Evolutionary conservation across 257 asterid species (phyloP).

Genomic region (Leonotis leonurus): DNA sequence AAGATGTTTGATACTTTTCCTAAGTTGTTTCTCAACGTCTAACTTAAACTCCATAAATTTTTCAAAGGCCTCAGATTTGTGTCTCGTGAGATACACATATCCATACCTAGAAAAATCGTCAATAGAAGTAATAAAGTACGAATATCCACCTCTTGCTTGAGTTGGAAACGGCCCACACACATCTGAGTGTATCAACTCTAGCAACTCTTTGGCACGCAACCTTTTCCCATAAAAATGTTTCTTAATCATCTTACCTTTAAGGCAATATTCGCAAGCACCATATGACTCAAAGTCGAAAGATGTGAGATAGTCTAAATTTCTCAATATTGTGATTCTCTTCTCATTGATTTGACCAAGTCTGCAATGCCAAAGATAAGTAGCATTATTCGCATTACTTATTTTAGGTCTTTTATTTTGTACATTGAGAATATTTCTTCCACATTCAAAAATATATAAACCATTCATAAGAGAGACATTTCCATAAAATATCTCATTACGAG

Average conservation of each 20-base stretch:
- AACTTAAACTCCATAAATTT: neutral
- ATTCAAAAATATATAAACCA: too few species aligned
- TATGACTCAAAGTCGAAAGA: neutral
- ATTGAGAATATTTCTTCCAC: too few species aligned
- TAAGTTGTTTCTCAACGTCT: too few species aligned
- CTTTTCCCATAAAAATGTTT: neutral
- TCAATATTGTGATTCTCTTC: neutral
- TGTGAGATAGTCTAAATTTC: neutral
- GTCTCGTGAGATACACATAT: neutral
- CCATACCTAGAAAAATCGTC: too few species aligned
- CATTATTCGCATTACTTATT: neutral
- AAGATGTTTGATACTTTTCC: too few species aligned
- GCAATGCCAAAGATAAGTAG: neutral
- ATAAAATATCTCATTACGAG: too few species aligned
- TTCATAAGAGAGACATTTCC: too few species aligned
- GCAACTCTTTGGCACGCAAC: neutral
- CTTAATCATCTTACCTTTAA: neutral
- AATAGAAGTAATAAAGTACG: neutral
- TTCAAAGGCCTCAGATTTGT: neutral
- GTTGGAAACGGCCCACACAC: neutral
- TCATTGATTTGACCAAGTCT: neutral
- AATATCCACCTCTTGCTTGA: neutral
- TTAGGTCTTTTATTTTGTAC: neutral
- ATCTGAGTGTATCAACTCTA: neutral
- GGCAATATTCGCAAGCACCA: neutral